Base-by-base conservation (phyloP, 2,329 filamentous ascomycete genomes). In the Trichoderma lentiforme region DNA sequence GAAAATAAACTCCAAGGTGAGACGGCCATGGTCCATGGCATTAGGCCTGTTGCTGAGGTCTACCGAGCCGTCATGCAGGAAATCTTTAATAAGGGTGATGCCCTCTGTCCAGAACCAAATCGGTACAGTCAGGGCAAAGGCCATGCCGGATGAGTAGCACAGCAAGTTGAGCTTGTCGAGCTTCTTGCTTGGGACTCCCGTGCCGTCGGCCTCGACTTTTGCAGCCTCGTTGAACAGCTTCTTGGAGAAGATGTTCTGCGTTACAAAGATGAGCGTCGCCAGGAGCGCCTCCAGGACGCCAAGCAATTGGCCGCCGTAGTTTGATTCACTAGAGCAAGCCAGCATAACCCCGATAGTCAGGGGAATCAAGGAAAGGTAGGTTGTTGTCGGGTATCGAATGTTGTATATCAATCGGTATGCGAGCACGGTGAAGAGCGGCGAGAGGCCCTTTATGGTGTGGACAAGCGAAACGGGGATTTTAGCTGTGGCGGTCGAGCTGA, bases 201-300 rank as follows among this genome's bases (percentile, higher is more conserved):
- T 81, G 1, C 88, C 88, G 69, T 97, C 93, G 8, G 91, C 89
- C 82, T 98, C 95, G 2, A 93, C 93, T 72, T 91, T 91, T 7
- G 94, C 92, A 7, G 93, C 94, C 79, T 98, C 95, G 81, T 98
- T 99, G 86, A 99, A 99, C 11, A 99, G 90, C 75, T 94, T 93
- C 83, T 99, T 99, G 24, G 95, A 98, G 75, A 98, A 97, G 71
- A 99, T 99, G 79, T 99, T 99, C 80, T 99, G 96, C 0, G 94
- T 96, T 43, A 99, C 96, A 79, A 99, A 99, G 75, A 98, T 92
- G 71, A 98, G 85, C 8, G 96, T 94, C n/a, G 94, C 95, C 39
- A 93, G 85, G 47, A 99, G 91, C 4, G 96, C 95, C 78, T 95
- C 95, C 12, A 95, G 78, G 21, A 99, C 92, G n/a, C 96, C 96